Percentiles rank a stretch among this genome's conserved stretches.
phyloP scores from a whole-genome alignment of 805 yeast genomes.

The Suhomyces sp. region DNA sequence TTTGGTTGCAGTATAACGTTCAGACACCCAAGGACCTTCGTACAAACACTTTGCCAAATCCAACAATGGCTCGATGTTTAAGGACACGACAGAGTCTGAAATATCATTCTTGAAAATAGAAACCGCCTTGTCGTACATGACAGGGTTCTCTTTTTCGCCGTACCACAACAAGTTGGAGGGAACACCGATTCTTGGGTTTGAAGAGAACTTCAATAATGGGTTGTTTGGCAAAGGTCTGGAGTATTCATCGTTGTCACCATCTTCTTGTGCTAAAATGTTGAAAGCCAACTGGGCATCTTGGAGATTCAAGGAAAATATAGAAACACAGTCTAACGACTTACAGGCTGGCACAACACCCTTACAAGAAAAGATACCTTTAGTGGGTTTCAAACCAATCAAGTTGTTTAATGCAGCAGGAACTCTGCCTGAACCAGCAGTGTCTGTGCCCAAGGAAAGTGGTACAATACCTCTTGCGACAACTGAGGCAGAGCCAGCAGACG shows the following conservation, averaged over 20 bases:
- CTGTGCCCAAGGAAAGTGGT: slow-evolving; percentile 89
- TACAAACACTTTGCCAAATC: slow-evolving; percentile 84
- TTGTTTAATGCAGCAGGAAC: slow-evolving; percentile 96
- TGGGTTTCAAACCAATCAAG: slow-evolving; percentile 87
- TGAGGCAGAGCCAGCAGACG: slow-evolving; percentile 93
- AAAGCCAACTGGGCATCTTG: slow-evolving; percentile 81
- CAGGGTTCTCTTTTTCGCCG: slow-evolving; percentile 77
- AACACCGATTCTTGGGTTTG: slow-evolving; percentile 66
- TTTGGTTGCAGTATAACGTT: slow-evolving; percentile 79
- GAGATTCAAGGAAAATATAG: slow-evolving; percentile 74
- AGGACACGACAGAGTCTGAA: slow-evolving; percentile 53
- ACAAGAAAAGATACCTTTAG: slow-evolving; percentile 83
- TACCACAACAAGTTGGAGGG: slow-evolving; percentile 75
- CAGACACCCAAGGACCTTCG: slow-evolving; percentile 99
- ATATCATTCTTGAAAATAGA: slow-evolving; percentile 35
- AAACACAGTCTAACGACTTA: slow-evolving; percentile 88
- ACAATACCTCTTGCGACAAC: slow-evolving; percentile 88
- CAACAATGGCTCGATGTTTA: slow-evolving; percentile 73
- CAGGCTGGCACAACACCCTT: slow-evolving; percentile 97
- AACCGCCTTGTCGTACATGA: slow-evolving; percentile 61
- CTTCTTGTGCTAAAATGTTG: slow-evolving; percentile 68
- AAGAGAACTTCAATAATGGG: slow-evolving; percentile 58
- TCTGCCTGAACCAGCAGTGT: slow-evolving; percentile 97
- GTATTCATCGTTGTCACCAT: slow-evolving; percentile 67
- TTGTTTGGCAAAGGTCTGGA: slow-evolving; percentile 71